Percentiles rank a stretch among this genome's conserved stretches.
phyloP scores from a whole-genome alignment of 2,329 filamentous ascomycete genomes.

The Verticillium isaacii region DNA sequence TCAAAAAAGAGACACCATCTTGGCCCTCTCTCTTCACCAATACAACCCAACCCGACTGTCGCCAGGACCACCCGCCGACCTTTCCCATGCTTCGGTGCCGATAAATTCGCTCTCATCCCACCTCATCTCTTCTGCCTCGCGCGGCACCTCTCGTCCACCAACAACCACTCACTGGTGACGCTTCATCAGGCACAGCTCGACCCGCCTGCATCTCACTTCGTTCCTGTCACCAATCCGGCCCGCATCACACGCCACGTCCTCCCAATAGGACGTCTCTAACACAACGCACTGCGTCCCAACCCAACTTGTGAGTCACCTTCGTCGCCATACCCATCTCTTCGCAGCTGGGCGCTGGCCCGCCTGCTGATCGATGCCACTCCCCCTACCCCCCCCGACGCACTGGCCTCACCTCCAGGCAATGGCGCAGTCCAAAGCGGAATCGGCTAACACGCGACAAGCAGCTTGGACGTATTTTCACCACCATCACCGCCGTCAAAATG shows the following conservation, averaged over 20 bases:
- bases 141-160: constrained; percentile 19
- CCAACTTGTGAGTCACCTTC: constrained; percentile 13
- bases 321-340: neutral
- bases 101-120: constrained; percentile 23
- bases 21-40: constrained; percentile 1
- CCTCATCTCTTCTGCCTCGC: constrained; percentile 17
- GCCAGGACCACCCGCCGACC: constrained; percentile 3
- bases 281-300: constrained; percentile 11
- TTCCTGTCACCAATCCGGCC: constrained; percentile 12
- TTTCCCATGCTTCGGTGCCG: constrained; percentile 13
- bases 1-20: neutral
- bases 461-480: constrained; percentile 8
- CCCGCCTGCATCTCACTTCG: constrained; percentile 15
- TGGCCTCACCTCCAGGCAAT: neutral
- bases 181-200: constrained; percentile 25
- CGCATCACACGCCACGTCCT: constrained; percentile 1
- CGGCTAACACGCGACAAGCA: constrained; percentile 8
- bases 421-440: neutral
- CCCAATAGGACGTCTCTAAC: constrained; percentile 6
- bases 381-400: neutral
- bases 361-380: neutral
- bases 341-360: neutral
- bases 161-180: constrained; percentile 30
- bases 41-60: constrained; percentile 3
- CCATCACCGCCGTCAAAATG: constrained; percentile 23